Evolutionary conservation across 306 rosid genomes (phyloP).

Genomic region (Dalbergia cochinchinensis): DNA sequence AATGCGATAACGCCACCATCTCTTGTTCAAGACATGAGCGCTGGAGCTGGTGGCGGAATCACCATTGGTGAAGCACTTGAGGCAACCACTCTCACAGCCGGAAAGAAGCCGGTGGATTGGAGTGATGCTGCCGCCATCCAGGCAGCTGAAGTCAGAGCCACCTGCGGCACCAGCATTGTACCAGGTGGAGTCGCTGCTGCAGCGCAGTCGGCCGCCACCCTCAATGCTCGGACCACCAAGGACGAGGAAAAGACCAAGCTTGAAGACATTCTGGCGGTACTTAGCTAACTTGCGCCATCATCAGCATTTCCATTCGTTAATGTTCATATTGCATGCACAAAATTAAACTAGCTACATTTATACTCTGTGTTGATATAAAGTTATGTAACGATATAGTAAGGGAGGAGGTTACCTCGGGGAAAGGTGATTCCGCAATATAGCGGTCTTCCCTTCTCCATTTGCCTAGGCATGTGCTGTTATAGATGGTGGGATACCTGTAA

Average conservation of each 20-base stretch:
- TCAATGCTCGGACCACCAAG: slow-evolving; percentile 58
- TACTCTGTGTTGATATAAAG: no score
- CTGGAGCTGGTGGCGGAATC: slow-evolving; percentile 44
- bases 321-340: no score
- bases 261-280: slow-evolving; percentile 63
- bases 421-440: no score
- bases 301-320: no score
- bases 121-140: slow-evolving; percentile 83
- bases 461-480: no score
- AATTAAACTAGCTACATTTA: no score
- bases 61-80: slow-evolving; percentile 85
- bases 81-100: slow-evolving; percentile 64
- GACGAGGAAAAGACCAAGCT: slow-evolving; percentile 71
- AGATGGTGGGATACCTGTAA: no score
- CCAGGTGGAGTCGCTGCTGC: slow-evolving; percentile 77
- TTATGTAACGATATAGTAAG: no score
- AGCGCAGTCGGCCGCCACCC: slow-evolving; percentile 77
- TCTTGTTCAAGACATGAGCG: slow-evolving; percentile 14
- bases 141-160: slow-evolving; percentile 81
- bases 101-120: slow-evolving; percentile 66
- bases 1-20: slow-evolving; percentile 40
- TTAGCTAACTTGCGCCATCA: no score
- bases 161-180: slow-evolving; percentile 64
- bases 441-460: no score
- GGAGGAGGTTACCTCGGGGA: no score